Conservation (phyloP, 208 protist genomes). For the Wallacemonas sp. region DNA sequence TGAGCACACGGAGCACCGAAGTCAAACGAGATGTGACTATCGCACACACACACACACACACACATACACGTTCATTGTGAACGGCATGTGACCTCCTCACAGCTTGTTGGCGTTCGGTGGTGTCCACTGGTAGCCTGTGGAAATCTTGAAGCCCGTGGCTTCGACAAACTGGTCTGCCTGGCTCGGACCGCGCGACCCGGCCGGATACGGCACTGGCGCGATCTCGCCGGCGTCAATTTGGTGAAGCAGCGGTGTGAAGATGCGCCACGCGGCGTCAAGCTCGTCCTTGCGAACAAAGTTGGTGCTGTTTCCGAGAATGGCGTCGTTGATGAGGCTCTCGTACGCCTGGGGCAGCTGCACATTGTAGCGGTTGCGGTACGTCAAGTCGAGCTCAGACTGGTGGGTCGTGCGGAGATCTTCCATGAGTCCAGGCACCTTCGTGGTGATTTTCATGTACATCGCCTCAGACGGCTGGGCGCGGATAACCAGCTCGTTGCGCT, state of each 20-base stretch:
- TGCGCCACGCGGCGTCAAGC: slow-evolving; percentile 89
- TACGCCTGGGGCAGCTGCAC: slow-evolving; percentile 89
- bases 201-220: slow-evolving; percentile 60
- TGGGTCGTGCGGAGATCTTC: slow-evolving; percentile 70
- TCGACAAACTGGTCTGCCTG: slow-evolving; percentile 71
- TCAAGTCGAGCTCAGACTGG: slow-evolving; percentile 90
- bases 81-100: slow-evolving; percentile 9
- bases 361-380: slow-evolving; percentile 78
- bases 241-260: slow-evolving; percentile 90
- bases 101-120: slow-evolving; percentile 50
- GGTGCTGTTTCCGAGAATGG: slow-evolving; percentile 76
- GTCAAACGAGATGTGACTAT: too few relatives aligned
- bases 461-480: slow-evolving; percentile 90
- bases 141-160: slow-evolving; percentile 54
- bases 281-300: slow-evolving; percentile 93
- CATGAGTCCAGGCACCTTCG: slow-evolving; percentile 82
- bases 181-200: slow-evolving; percentile 80
- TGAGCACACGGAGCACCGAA: too few relatives aligned
- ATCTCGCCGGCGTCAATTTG: slow-evolving; percentile 80
- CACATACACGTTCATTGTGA: neutral
- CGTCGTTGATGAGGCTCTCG: slow-evolving; percentile 89
- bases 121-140: slow-evolving; percentile 49
- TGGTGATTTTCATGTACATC: slow-evolving; percentile 92
- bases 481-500: slow-evolving; percentile 93
- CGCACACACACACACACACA: neutral